Evolutionary conservation across 2,329 filamentous ascomycete genomes (phyloP).

Genomic region (Ophiostoma pallidulum): DNA sequence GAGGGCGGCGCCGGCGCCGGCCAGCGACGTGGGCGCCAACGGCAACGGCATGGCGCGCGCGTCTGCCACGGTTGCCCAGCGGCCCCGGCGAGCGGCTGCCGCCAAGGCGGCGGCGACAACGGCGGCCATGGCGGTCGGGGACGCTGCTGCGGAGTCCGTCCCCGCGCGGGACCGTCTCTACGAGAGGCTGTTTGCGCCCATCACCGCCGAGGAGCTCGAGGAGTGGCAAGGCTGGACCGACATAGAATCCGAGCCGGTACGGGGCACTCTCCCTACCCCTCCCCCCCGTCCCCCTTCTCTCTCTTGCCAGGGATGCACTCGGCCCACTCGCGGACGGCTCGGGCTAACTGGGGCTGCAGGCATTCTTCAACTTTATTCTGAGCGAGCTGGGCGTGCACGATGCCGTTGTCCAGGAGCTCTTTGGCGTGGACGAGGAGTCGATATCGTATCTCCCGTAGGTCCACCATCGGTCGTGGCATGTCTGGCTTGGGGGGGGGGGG

Average conservation of each 20-base stretch:
- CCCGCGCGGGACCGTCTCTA: conserved; percentile 14
- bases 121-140: not conserved
- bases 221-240: conserved; percentile 70
- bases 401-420: conserved; percentile 67
- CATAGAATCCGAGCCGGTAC: conserved; percentile 80
- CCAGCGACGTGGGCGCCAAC: not conserved
- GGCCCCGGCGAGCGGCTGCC: conserved; percentile 4
- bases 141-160: conserved; percentile 5
- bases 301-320: no score
- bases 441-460: conserved; percentile 54
- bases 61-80: not conserved
- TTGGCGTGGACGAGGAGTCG: conserved; percentile 58
- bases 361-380: conserved; percentile 79
- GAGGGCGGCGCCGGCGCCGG: not conserved
- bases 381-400: conserved; percentile 65
- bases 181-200: conserved; percentile 33
- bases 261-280: no score
- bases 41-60: not conserved
- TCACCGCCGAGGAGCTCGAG: conserved; percentile 42
- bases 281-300: no score
- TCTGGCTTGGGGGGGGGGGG: no score
- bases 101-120: conserved; percentile 5
- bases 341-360: conserved; percentile 34
- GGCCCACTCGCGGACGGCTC: no score
- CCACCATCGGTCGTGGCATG: not conserved